Conservation (phyloP, 2,329 filamentous ascomycete species). For the Xylariaceae sp. region DNA sequence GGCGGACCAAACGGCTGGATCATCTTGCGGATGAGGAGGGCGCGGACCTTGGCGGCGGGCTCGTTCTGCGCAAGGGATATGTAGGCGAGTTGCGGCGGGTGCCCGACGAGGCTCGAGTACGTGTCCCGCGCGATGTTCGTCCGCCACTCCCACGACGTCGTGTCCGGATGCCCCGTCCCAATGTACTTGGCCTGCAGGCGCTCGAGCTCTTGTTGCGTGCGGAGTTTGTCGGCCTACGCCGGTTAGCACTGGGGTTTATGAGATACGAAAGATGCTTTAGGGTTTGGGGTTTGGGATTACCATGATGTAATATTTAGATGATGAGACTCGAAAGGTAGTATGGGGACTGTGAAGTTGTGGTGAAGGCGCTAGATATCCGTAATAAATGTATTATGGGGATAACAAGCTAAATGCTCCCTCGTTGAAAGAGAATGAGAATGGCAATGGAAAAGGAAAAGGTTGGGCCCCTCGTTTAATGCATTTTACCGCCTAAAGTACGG, state of each 20-base stretch:
- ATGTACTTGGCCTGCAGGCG: constrained; percentile 94
- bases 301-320: constrained; percentile 14
- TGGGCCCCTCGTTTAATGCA: constrained; percentile 3
- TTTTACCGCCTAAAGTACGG: constrained; percentile 2
- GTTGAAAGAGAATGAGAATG: too few species aligned
- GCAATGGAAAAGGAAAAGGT: not conserved
- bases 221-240: constrained; percentile 83
- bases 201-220: constrained; percentile 96
- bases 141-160: constrained; percentile 96
- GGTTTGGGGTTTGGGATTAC: not conserved
- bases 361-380: too few species aligned
- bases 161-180: constrained; percentile 95
- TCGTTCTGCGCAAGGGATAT: constrained; percentile 90
- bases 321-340: not conserved
- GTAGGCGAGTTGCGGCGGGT: constrained; percentile 86
- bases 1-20: constrained; percentile 65
- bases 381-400: too few species aligned
- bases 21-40: constrained; percentile 82
- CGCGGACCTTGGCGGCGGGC: constrained; percentile 77
- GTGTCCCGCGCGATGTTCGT: constrained; percentile 96
- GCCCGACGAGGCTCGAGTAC: constrained; percentile 85
- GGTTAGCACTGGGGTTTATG: not conserved
- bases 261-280: too few species aligned
- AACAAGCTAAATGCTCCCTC: too few species aligned
- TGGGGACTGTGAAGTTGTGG: too few species aligned